phyloP scores from a whole-genome alignment of 352 stramenopile species.

The Globisporangium acanthophoron region DNA sequence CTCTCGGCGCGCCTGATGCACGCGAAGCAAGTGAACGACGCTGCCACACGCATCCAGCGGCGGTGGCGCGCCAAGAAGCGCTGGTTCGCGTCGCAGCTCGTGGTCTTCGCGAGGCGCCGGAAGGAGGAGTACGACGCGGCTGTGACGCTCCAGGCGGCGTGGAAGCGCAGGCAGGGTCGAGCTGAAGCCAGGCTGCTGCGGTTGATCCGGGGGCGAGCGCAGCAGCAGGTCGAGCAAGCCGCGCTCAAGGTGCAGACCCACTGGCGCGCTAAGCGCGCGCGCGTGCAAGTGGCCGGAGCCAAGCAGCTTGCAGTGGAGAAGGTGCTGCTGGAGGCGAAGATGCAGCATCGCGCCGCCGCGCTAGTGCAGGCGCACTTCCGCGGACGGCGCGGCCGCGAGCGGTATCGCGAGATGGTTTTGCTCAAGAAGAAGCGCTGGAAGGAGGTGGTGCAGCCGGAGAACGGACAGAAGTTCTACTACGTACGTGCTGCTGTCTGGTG shows the following conservation, averaged over 20 bases:
- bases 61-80: slow-evolving; percentile 47
- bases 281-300: slow-evolving; percentile 18
- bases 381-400: slow-evolving; percentile 59
- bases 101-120: slow-evolving; percentile 23
- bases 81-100: slow-evolving; percentile 34
- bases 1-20: slow-evolving; percentile 21
- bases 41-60: slow-evolving; percentile 39
- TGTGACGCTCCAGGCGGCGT: slow-evolving; percentile 45
- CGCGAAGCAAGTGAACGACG: slow-evolving; percentile 21
- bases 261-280: slow-evolving; percentile 35
- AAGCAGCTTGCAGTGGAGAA: slow-evolving; percentile 35
- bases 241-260: slow-evolving; percentile 40
- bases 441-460: slow-evolving; percentile 78
- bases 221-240: slow-evolving; percentile 25
- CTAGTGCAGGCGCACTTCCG: slow-evolving; percentile 73
- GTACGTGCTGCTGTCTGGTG: slow-evolving; percentile 24
- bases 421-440: slow-evolving; percentile 89
- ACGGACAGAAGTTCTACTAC: slow-evolving; percentile 87
- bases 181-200: slow-evolving; percentile 31
- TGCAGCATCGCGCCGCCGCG: slow-evolving; percentile 64
- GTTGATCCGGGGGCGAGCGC: slow-evolving; percentile 30
- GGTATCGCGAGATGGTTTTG: slow-evolving; percentile 41
- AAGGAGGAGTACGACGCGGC: slow-evolving; percentile 39
- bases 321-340: slow-evolving; percentile 37
- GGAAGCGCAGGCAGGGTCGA: slow-evolving; percentile 52